Evolutionary conservation across 2,329 filamentous ascomycete genomes (phyloP), one percentile per base, ranked within the genome.

Genomic region (Didymella pomorum): DNA sequence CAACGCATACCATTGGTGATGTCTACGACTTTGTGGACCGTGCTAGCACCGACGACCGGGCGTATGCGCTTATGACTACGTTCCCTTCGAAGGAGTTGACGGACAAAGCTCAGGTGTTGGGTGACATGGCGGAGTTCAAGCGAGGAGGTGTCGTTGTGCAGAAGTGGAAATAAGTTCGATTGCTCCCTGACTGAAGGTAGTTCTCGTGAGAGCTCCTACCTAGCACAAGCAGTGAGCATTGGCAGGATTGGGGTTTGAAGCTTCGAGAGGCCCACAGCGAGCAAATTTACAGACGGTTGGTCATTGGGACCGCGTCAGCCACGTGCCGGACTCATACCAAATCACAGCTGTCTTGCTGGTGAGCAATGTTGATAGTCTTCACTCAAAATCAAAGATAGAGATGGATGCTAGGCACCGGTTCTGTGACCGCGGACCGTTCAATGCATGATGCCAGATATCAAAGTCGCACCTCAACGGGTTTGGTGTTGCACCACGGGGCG

Each of bases 71-170:
- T 42, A 90, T 89, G 63, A 95, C 91, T 0, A 94, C 91, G 0
- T 95, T 95, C 76, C 91, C 91, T 4, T 92, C 87, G 71, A 93
- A 92, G 78, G 89, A 94, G 52, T 85, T 94, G 63, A 87, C 83
- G 2, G 90, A 95, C 69, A 88, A 88, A 76, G 69, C 73, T 45
- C 76, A 73, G 63, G 79, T 72, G 54, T 68, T 81, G 61, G 82
- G 78, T 41, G 82, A 83, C 50, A 76, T 83, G 71, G 61, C 73
- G 3, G 81, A 82, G 59, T 81, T 83, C 68, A 82, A 82, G 77
- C 75, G 82, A 14, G 83, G 83, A 23, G 82, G 82, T 1, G 81
- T 82, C n/a, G 80, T 85, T 31, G 82, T 84, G 58, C 83, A 85
- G 71, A 84, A 84, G 72, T 85, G 83, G 83, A 80, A 73, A 55